Conservation (phyloP, 139 green algal species). For the Volvox reticuliferus region DNA sequence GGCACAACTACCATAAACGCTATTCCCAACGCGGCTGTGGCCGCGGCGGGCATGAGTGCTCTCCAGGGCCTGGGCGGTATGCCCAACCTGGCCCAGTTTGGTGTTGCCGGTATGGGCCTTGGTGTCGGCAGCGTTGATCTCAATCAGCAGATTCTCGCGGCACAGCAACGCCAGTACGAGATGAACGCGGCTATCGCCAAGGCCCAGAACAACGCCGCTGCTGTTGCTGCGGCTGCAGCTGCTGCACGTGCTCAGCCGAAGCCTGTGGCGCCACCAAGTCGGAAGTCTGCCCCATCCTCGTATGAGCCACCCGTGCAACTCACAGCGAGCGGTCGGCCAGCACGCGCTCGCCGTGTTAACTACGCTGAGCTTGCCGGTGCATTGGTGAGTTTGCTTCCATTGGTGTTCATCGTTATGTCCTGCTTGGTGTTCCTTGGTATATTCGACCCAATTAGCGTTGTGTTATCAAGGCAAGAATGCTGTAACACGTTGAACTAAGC, state of each 20-base stretch:
- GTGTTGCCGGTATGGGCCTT: neutral
- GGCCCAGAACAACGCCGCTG: constrained; percentile 16
- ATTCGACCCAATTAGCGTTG: no score
- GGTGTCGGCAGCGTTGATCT: constrained; percentile 8
- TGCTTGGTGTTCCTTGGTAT: no score
- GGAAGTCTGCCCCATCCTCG: constrained; percentile 31
- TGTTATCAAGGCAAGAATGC: no score
- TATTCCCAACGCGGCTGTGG: neutral
- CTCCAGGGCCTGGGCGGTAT: neutral
- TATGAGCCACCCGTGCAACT: constrained; percentile 37
- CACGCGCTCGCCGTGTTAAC: constrained; percentile 35
- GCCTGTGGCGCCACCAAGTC: neutral
- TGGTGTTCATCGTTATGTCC: neutral
- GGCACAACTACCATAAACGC: neutral
- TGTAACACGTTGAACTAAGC: no score
- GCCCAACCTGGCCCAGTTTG: neutral
- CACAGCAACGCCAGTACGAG: constrained; percentile 46
- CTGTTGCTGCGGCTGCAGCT: neutral
- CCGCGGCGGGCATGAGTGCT: neutral
- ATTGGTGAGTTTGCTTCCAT: neutral
- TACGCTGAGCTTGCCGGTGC: constrained; percentile 41
- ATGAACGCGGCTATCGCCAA: constrained; percentile 3
- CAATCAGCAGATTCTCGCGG: constrained; percentile 19
- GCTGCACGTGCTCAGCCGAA: neutral
- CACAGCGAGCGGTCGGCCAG: constrained; percentile 16